These are phyloP conservation scores for Naematelia encephala DNA, from an alignment of 768 basidiomycete genomes.

Conservation along the genomic window DNA sequence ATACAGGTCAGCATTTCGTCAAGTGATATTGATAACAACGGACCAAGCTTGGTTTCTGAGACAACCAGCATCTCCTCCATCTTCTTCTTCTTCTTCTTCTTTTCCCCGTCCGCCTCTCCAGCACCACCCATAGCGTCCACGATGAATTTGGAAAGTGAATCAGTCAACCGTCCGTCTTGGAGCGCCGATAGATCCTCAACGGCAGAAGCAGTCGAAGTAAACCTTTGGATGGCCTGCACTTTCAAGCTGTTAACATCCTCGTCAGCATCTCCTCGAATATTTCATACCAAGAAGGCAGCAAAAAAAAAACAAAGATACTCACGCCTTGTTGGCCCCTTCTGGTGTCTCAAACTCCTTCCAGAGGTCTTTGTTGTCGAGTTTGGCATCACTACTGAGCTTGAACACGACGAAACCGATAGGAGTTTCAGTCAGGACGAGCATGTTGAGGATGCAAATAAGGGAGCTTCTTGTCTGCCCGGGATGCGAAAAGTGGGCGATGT, in stretches of 20 bases:
- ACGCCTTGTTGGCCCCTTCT: slow-evolving; percentile 89
- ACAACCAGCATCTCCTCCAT: slow-evolving; percentile 70
- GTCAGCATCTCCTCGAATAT: neutral
- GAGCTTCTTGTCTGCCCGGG: too few relatives aligned
- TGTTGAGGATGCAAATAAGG: slow-evolving; percentile 53
- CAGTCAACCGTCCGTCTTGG: slow-evolving; percentile 87
- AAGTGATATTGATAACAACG: slow-evolving; percentile 37
- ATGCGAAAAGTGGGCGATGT: too few relatives aligned
- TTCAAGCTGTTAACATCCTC: slow-evolving; percentile 64
- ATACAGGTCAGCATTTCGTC: neutral
- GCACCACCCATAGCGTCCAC: slow-evolving; percentile 40
- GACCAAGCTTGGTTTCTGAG: slow-evolving; percentile 85
- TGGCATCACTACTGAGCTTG: slow-evolving; percentile 85
- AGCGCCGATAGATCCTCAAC: slow-evolving; percentile 94
- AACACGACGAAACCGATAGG: slow-evolving; percentile 82
- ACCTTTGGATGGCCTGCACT: slow-evolving; percentile 90
- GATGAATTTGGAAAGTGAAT: slow-evolving; percentile 89
- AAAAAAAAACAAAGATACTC: slow-evolving; percentile 48
- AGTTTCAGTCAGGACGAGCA: slow-evolving; percentile 92
- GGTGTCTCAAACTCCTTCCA: slow-evolving; percentile 92
- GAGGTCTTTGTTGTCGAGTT: slow-evolving; percentile 77
- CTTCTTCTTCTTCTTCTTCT: slow-evolving; percentile 76
- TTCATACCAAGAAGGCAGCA: neutral
- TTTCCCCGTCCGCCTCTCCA: slow-evolving; percentile 56
- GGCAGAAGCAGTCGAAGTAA: slow-evolving; percentile 91